Percentiles rank a stretch among this genome's conserved stretches.
phyloP scores from a whole-genome alignment of 73 alveolate species.

The Effrenium voratum region DNA sequence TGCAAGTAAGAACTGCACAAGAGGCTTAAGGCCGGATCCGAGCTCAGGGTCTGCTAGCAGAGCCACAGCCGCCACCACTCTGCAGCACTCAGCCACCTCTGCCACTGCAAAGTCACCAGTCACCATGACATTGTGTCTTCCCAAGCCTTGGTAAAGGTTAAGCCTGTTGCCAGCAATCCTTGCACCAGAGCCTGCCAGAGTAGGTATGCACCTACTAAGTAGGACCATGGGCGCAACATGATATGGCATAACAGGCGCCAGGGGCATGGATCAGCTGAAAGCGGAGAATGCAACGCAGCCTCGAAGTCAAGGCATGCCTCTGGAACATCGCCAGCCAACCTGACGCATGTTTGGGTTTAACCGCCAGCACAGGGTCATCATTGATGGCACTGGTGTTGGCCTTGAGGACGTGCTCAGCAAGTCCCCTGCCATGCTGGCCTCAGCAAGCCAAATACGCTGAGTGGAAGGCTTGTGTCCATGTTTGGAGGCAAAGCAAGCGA shows the following conservation, averaged over 20 bases:
- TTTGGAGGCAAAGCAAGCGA: too few species aligned
- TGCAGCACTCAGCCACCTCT: constrained; percentile 92
- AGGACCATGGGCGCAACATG: not conserved
- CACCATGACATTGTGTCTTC: not conserved
- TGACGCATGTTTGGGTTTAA: not conserved
- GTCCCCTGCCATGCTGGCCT: too few species aligned
- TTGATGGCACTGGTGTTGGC: too few species aligned
- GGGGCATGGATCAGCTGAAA: not conserved
- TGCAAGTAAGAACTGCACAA: not conserved
- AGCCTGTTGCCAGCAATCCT: constrained; percentile 73
- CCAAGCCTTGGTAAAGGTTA: constrained; percentile 53
- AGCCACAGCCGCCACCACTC: constrained; percentile 87
- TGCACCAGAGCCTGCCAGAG: constrained; percentile 55
- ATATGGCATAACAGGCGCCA: not conserved
- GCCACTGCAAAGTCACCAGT: not conserved
- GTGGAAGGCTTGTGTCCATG: too few species aligned
- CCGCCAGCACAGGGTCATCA: too few species aligned
- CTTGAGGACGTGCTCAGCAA: too few species aligned
- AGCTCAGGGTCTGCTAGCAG: constrained; percentile 72
- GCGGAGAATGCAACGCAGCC: not conserved
- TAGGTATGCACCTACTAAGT: not conserved
- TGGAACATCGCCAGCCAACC: not conserved
- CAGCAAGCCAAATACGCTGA: too few species aligned
- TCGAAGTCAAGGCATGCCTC: too few species aligned
- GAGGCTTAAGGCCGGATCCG: not conserved